Evolutionary conservation across 1,284 basidiomycete genomes (phyloP).

Genomic region (Salmacisia buchloeana): DNA sequence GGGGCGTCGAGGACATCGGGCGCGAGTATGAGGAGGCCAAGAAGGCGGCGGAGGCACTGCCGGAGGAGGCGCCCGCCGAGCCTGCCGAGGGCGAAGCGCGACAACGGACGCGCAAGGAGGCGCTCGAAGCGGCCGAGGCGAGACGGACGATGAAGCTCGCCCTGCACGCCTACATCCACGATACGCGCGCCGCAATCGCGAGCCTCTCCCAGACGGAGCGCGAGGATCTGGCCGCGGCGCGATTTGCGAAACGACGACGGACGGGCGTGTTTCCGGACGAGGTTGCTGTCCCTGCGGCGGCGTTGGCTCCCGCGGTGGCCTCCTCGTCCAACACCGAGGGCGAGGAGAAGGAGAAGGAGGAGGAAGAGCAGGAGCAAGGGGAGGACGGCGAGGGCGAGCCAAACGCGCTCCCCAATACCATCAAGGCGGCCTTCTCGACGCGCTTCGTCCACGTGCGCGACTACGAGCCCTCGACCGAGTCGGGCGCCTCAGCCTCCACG

Average conservation of each 20-base stretch:
- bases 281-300: conserved; percentile 6
- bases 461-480: conserved; percentile 34
- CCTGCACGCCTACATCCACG: neutral
- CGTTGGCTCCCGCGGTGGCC: too few relatives aligned
- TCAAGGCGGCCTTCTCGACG: conserved; percentile 23
- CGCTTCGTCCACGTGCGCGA: conserved; percentile 37
- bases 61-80: conserved; percentile 11
- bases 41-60: neutral
- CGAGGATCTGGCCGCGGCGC: conserved; percentile 14
- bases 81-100: conserved; percentile 4
- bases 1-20: conserved; percentile 22
- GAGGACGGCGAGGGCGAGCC: conserved; percentile 6
- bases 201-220: neutral
- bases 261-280: conserved; percentile 32
- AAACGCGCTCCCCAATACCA: too few relatives aligned
- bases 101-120: conserved; percentile 12
- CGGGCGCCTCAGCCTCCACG: conserved; percentile 15
- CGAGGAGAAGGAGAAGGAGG: conserved; percentile 11
- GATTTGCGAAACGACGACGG: conserved; percentile 35
- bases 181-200: neutral
- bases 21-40: conserved; percentile 20
- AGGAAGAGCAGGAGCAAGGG: neutral
- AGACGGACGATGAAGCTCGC: neutral
- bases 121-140: neutral
- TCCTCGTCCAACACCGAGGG: too few relatives aligned